Evolutionary conservation across 169 alveolate genomes (phyloP).

Genomic region (Plasmodium cynomolgi): DNA sequence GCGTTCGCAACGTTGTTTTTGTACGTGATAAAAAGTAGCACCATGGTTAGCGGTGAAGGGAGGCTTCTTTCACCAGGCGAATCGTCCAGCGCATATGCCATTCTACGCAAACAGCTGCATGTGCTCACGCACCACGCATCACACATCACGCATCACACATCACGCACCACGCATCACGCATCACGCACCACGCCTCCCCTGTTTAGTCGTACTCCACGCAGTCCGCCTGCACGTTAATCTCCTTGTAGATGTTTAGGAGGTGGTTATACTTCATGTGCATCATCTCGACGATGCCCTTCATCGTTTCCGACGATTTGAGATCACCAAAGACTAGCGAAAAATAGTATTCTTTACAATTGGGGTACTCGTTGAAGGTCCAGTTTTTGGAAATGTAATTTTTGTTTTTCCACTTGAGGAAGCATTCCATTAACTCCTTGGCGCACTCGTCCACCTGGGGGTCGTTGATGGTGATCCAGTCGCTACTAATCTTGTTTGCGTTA

Average conservation of each 20-base stretch:
- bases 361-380: constrained; percentile 71
- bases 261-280: constrained; percentile 76
- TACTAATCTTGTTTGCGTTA: constrained; percentile 4
- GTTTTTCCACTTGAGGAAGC: constrained; percentile 74
- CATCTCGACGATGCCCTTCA: constrained; percentile 71
- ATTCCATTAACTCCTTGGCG: constrained; percentile 74
- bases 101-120: neutral
- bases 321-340: constrained; percentile 72
- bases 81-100: neutral
- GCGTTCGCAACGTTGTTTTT: neutral
- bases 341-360: constrained; percentile 68
- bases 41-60: neutral
- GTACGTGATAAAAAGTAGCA: neutral
- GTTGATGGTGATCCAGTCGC: constrained; percentile 71
- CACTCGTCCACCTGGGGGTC: constrained; percentile 76
- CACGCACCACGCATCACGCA: too few species aligned
- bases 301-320: constrained; percentile 62
- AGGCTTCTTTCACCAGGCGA: neutral
- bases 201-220: neutral
- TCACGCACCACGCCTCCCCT: neutral
- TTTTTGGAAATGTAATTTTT: constrained; percentile 68
- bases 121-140: neutral
- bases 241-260: constrained; percentile 54
- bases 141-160: too few species aligned
- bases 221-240: constrained; percentile 6